Percentiles rank a stretch among this genome's conserved stretches.
These are phyloP conservation scores for Solanum sitiens DNA, from an alignment of 257 asterid species.

Conservation along the genomic window DNA sequence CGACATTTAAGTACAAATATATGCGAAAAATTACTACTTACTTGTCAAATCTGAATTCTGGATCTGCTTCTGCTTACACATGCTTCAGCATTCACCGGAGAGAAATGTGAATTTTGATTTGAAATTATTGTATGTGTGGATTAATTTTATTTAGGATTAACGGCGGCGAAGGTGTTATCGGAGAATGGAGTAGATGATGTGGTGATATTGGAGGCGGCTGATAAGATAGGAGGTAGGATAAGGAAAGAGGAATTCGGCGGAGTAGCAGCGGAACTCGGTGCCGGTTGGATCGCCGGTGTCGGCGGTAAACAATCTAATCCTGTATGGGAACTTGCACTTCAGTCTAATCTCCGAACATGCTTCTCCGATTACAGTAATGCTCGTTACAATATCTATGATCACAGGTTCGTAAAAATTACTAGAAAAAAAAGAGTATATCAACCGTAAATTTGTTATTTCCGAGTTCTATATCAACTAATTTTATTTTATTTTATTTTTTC, in stretches of 20 bases:
- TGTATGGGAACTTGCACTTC: conserved; percentile 77
- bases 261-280: conserved; percentile 88
- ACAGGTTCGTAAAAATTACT: conserved; percentile 24
- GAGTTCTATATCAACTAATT: neutral
- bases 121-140: neutral
- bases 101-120: neutral
- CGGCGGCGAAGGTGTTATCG: conserved; percentile 74
- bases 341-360: conserved; percentile 71
- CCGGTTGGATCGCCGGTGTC: conserved; percentile 98
- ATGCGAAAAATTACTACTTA: neutral
- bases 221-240: conserved; percentile 73
- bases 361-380: conserved; percentile 84
- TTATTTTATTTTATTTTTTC: neutral
- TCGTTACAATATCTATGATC: conserved; percentile 84
- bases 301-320: conserved; percentile 79
- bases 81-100: neutral
- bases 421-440: neutral
- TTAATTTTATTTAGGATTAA: conserved; percentile 31
- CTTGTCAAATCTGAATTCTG: neutral
- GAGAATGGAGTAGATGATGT: conserved; percentile 80
- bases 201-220: conserved; percentile 72
- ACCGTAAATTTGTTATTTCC: neutral
- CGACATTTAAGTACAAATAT: neutral
- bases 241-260: conserved; percentile 80
- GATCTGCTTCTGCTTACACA: neutral